A percentile compares a stretch with the other conserved stretches of the same genome.
Evolutionary conservation across 1,284 basidiomycete genomes (phyloP).

Genomic region (Tremellales sp.): DNA sequence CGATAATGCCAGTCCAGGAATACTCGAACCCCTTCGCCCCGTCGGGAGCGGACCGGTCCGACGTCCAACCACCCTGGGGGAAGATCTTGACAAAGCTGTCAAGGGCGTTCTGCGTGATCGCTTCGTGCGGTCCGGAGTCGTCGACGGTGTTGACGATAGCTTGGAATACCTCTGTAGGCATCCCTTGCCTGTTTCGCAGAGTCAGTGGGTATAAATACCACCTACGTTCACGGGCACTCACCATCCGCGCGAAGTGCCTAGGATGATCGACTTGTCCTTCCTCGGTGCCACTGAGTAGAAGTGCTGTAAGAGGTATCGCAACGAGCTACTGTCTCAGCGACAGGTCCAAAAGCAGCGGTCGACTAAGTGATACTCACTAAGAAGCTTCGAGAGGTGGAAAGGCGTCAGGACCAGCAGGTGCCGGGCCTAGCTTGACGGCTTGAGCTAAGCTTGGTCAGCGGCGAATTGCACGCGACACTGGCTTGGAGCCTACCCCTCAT

Average conservation of each 20-base stretch:
- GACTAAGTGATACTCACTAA: constrained; percentile 6
- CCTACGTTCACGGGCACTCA: constrained; percentile 3
- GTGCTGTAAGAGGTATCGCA: constrained; percentile 25
- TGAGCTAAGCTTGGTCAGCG: constrained; percentile 21
- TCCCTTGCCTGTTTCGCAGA: constrained; percentile 11
- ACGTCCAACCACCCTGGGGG: constrained; percentile 22
- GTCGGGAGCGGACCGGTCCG: constrained; percentile 5
- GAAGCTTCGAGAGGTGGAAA: constrained; percentile 24
- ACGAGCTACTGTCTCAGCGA: constrained; percentile 15
- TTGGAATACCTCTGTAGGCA: constrained; percentile 8
- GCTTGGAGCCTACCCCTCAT: constrained; percentile 13
- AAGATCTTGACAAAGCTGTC: constrained; percentile 12
- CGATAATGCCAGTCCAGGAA: constrained; percentile 40
- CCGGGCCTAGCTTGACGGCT: constrained; percentile 28
- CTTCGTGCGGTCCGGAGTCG: constrained; percentile 17
- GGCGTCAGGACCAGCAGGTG: constrained; percentile 16
- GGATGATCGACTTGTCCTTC: constrained; percentile 31
- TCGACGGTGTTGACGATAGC: constrained; percentile 21
- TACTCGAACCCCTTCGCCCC: constrained; percentile 31
- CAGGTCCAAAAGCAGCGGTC: neutral
- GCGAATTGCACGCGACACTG: neutral
- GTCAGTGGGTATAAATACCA: neutral
- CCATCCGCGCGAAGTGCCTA: constrained; percentile 34
- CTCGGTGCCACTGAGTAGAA: constrained; percentile 40
- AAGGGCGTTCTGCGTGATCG: constrained; percentile 14